phyloP scores from a whole-genome alignment of 352 stramenopile species.

The Phytophthora capsici region DNA sequence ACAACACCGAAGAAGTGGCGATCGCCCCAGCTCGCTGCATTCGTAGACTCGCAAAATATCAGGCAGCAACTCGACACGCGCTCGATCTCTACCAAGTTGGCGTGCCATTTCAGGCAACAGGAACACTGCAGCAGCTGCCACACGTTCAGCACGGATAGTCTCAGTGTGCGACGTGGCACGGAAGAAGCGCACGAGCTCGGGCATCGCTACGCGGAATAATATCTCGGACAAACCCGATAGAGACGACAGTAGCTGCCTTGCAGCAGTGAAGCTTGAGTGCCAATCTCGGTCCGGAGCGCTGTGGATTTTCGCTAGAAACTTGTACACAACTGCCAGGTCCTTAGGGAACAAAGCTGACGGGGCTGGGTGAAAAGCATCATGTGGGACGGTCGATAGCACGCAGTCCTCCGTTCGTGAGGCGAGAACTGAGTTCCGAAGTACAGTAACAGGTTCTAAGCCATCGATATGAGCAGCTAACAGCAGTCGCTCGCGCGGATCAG shows the following conservation, averaged over 20 bases:
- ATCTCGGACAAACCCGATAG: slow-evolving; percentile 50
- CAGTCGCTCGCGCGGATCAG: slow-evolving; percentile 48
- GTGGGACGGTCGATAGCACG: slow-evolving; percentile 11
- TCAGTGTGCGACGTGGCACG: slow-evolving; percentile 48
- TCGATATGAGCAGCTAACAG: slow-evolving; percentile 38
- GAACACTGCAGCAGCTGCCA: slow-evolving; percentile 63
- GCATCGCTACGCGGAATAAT: slow-evolving; percentile 55
- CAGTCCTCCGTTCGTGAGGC: not conserved
- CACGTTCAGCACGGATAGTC: slow-evolving; percentile 47
- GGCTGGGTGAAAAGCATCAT: slow-evolving; percentile 30
- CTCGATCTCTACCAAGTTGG: slow-evolving; percentile 45
- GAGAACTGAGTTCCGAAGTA: slow-evolving; percentile 7
- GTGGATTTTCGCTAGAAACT: slow-evolving; percentile 56
- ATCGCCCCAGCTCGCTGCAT: slow-evolving; percentile 42
- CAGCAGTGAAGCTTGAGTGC: slow-evolving; percentile 48
- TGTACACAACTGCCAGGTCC: slow-evolving; percentile 53
- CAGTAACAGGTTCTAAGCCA: slow-evolving; percentile 30
- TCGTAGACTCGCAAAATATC: slow-evolving; percentile 71
- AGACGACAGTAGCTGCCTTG: slow-evolving; percentile 40
- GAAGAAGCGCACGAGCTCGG: slow-evolving; percentile 65
- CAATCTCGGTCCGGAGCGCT: slow-evolving; percentile 35
- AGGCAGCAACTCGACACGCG: slow-evolving; percentile 45
- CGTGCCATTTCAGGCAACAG: slow-evolving; percentile 52
- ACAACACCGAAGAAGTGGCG: slow-evolving; percentile 37
- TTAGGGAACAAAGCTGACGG: slow-evolving; percentile 51